Base-by-base conservation (phyloP, 2,329 filamentous ascomycete genomes). In the Colletotrichum tanaceti region DNA sequence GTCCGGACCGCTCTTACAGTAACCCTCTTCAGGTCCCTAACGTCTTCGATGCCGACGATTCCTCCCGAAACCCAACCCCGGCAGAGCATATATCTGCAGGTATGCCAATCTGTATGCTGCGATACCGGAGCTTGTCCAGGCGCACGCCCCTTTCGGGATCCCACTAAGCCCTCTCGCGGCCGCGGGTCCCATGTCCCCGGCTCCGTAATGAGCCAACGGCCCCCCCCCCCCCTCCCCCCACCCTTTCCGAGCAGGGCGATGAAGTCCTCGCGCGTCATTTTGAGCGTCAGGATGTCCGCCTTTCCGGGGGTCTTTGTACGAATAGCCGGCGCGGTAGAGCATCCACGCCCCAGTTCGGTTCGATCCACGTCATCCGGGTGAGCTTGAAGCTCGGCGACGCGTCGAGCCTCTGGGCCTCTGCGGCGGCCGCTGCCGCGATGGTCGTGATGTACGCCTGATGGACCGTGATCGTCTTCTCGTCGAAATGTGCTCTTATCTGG, bases 361-460 rank as follows among this genome's bases (percentile, higher is more conserved):
- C 90, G 71, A 90, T 84, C 88, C 88, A 90, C 4, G 88, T 90
- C 87, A 89, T 90, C 59, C 88, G 83, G 1, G 76, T 76, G n/a
- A 79, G 78, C 16, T 77, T 80, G 77, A 89, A 90, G 7, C 81
- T 77, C 2, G 85, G 79, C 0, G 85, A 87, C 0, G 86, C 84
- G 55, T 83, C 77, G 47, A 90, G 83, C 10, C 78, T 83, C 72
- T 89, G 87, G 2, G 77, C 63, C 3, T 76, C 60, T 7, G 90
- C 79, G 5, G 88, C 88, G n/a, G n/a, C n/a, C 4, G 85, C 79
- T 16, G 77, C 70, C 18, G 87, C 87, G 73, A 90, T 90, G 49
- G 77, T 72, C 22, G 76, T 46, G 32, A 81, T 82, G 77, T 90
- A 90, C 24, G 87, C 88, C 77, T 90, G 88, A 76, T 90, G 90